phyloP scores from a whole-genome alignment of 305 asterid genomes.

The Fraxinus ornus region DNA sequence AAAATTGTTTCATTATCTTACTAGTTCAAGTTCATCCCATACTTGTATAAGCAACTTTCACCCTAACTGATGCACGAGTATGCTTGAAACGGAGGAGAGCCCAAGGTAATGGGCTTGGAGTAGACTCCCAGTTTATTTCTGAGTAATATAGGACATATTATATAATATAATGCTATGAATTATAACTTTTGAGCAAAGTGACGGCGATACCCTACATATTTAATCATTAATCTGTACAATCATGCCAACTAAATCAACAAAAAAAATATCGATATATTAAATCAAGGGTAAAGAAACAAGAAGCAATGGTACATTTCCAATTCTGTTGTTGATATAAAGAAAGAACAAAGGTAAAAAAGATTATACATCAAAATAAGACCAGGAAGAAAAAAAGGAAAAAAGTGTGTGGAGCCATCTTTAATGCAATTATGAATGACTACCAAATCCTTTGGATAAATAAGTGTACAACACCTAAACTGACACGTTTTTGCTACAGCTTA shows the following conservation, averaged over 20 bases:
- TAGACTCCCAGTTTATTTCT: too few relatives aligned
- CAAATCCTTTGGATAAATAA: constrained; percentile 9
- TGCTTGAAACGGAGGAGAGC: too few relatives aligned
- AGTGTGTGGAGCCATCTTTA: not conserved
- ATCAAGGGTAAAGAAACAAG: not conserved
- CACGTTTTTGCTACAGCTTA: constrained; percentile 44
- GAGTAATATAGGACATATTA: too few relatives aligned
- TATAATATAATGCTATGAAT: too few relatives aligned
- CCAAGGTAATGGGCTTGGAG: too few relatives aligned
- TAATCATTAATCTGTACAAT: not conserved
- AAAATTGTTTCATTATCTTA: too few relatives aligned
- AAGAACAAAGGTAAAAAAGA: not conserved
- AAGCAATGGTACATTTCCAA: not conserved
- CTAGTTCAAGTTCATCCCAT: not conserved
- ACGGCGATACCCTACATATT: too few relatives aligned
- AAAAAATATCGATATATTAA: not conserved
- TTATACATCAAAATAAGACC: not conserved
- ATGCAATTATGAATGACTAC: constrained; percentile 11
- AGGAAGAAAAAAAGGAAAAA: not conserved
- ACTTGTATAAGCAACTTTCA: too few relatives aligned
- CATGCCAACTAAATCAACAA: not conserved
- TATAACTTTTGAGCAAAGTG: too few relatives aligned
- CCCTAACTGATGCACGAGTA: too few relatives aligned
- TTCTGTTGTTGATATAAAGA: not conserved
- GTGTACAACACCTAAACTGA: constrained; percentile 1